Evolutionary conservation across 768 basidiomycete species (phyloP).

Genomic region (Kwoniella heveanensis): DNA sequence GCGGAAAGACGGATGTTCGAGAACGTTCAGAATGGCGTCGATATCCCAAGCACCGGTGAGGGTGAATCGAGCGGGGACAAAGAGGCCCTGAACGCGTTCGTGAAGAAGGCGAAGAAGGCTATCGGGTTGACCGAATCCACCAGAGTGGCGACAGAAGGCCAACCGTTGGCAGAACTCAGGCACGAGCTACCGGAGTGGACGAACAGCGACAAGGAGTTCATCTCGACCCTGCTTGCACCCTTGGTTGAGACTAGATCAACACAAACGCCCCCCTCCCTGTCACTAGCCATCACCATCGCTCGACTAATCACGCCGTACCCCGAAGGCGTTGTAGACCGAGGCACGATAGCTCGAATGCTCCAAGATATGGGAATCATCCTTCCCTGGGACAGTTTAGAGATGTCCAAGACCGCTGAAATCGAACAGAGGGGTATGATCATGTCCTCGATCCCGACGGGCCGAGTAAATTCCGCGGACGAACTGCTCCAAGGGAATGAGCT

Average conservation of each 20-base stretch:
- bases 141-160: background rate
- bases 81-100: constrained; percentile 30
- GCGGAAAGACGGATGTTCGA: constrained; percentile 25
- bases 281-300: constrained; percentile 63
- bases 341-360: constrained; percentile 60
- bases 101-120: constrained; percentile 38
- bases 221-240: constrained; percentile 47
- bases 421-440: constrained; percentile 23
- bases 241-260: constrained; percentile 52
- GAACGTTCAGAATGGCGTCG: constrained; percentile 26
- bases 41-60: constrained; percentile 5
- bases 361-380: constrained; percentile 72
- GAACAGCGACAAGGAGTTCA: constrained; percentile 29
- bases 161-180: constrained; percentile 8
- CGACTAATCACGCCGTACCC: constrained; percentile 61
- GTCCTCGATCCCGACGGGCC: constrained; percentile 8
- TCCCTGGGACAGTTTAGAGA: constrained; percentile 75
- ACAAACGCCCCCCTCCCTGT: constrained; percentile 68
- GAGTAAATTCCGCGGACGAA: constrained; percentile 2
- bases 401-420: constrained; percentile 34
- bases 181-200: constrained; percentile 21
- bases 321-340: constrained; percentile 40
- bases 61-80: background rate
- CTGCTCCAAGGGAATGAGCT: constrained; percentile 41
- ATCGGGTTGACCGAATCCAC: constrained; percentile 23